A percentile compares a stretch with the other conserved stretches of the same genome.
These are phyloP conservation scores for Alternaria alternata DNA, from an alignment of 2,329 filamentous ascomycete genomes.

Conservation along the genomic window DNA sequence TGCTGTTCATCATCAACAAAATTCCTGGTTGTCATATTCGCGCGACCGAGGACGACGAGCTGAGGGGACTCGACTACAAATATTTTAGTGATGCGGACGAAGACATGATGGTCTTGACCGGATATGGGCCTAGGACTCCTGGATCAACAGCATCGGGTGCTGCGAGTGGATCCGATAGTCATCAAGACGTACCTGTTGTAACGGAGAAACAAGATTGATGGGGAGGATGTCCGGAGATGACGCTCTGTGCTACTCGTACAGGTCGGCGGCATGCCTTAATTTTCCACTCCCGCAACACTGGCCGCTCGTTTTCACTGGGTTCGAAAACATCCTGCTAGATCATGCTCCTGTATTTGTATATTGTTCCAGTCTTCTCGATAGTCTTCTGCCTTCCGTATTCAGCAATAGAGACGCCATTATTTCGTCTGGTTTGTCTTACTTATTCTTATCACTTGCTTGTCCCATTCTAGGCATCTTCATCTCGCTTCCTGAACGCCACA, in stretches of 20 bases:
- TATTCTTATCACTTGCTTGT: not conserved
- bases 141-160: slow-evolving; percentile 15
- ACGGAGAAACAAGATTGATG: slow-evolving; percentile 32
- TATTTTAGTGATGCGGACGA: slow-evolving; percentile 53
- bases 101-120: slow-evolving; percentile 33
- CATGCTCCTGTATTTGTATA: not conserved
- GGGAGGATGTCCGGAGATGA: slow-evolving; percentile 15
- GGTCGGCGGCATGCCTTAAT: not conserved
- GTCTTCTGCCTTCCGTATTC: not conserved
- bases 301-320: not conserved
- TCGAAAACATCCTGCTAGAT: not conserved
- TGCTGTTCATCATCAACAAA: slow-evolving; percentile 65
- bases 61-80: slow-evolving; percentile 62
- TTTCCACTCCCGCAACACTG: not conserved
- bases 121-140: slow-evolving; percentile 24
- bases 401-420: not conserved
- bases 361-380: not conserved
- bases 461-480: not conserved
- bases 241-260: not conserved
- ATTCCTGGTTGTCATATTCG: slow-evolving; percentile 66
- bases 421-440: not conserved
- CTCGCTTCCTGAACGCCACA: not conserved
- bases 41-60: slow-evolving; percentile 64
- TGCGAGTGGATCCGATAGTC: slow-evolving; percentile 26
- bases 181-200: slow-evolving; percentile 29